A percentile compares a stretch with the other conserved stretches of the same genome.
Evolutionary conservation across 208 protist species (phyloP).

Genomic region (Wallacemonas sp.): DNA sequence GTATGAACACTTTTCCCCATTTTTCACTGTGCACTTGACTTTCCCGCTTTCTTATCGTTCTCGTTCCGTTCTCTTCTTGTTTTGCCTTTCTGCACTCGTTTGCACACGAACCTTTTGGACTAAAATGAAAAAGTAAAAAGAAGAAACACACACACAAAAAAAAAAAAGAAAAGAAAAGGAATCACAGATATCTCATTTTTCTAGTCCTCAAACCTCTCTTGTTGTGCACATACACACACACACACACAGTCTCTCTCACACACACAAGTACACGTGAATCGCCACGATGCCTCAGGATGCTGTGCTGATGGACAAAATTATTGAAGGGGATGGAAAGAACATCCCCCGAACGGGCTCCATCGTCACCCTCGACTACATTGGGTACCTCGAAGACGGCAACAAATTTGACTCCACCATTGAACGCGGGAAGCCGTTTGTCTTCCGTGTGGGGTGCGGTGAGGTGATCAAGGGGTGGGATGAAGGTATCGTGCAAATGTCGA

Average conservation of each 20-base stretch:
- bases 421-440: constrained; percentile 92
- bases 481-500: constrained; percentile 93
- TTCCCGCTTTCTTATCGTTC: no score
- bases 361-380: constrained; percentile 90
- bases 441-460: constrained; percentile 90
- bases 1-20: no score
- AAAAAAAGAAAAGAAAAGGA: neutral
- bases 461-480: constrained; percentile 95
- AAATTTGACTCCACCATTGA: constrained; percentile 90
- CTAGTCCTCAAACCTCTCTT: neutral
- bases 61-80: constrained; percentile 12
- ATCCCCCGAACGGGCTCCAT: constrained; percentile 81
- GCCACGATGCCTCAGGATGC: constrained; percentile 66
- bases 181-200: neutral
- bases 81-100: neutral
- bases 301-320: constrained; percentile 92
- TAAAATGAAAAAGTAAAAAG: neutral
- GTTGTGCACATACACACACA: constrained; percentile 4
- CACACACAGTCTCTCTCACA: neutral
- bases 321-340: constrained; percentile 92
- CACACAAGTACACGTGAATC: constrained; percentile 13
- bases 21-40: no score
- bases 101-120: no score
- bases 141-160: constrained; percentile 1
- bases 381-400: constrained; percentile 75